Evolutionary conservation across 495 filamentous ascomycete genomes (phyloP).

Genomic region (Trichoderma asperelloides): DNA sequence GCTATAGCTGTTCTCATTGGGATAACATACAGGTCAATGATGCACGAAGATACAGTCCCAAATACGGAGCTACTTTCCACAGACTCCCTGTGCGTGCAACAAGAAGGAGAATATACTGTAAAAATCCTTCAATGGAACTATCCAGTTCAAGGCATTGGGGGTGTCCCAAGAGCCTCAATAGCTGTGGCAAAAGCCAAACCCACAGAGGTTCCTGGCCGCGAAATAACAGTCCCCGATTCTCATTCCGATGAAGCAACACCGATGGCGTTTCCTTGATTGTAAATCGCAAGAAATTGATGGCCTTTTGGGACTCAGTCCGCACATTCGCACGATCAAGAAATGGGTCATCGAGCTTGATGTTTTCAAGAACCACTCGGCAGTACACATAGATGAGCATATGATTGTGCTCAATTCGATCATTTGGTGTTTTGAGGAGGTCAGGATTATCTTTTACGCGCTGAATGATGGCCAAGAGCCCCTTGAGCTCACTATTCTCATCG

Average conservation of each 20-base stretch:
- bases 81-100: constrained; percentile 28
- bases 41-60: constrained; percentile 35
- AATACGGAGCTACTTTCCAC: constrained; percentile 35
- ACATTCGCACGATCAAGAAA: constrained; percentile 45
- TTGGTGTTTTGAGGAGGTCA: constrained; percentile 32
- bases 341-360: constrained; percentile 49
- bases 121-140: constrained; percentile 42
- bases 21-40: constrained; percentile 29
- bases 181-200: constrained; percentile 66
- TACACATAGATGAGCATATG: constrained; percentile 78
- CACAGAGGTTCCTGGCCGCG: constrained; percentile 57
- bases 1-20: background rate
- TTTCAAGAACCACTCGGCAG: constrained; percentile 68
- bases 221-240: constrained; percentile 28
- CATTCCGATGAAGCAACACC: constrained; percentile 47
- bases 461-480: constrained; percentile 29
- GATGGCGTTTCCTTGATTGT: constrained; percentile 67
- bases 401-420: constrained; percentile 63
- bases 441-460: constrained; percentile 35
- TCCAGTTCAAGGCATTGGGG: constrained; percentile 30
- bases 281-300: constrained; percentile 52
- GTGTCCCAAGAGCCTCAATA: constrained; percentile 49
- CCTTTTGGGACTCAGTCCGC: constrained; percentile 58
- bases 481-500: constrained; percentile 35
- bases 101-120: constrained; percentile 33